These are phyloP conservation scores for Warburgia ugandensis DNA, from an alignment of 164 flowering plant genomes.

Conservation along the genomic window DNA sequence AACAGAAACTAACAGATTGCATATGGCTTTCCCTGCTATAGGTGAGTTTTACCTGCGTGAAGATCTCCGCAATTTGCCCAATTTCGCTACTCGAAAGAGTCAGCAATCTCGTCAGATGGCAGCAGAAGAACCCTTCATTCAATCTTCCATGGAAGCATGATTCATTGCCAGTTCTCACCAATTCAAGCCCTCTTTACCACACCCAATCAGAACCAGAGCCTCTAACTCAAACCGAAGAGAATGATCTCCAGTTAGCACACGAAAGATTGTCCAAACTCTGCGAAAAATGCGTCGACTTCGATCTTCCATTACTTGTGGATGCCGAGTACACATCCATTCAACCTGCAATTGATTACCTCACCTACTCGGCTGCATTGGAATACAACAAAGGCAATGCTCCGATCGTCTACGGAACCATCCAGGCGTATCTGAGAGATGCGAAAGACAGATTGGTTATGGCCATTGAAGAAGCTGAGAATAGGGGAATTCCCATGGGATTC, in stretches of 20 bases:
- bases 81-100: conserved; percentile 44
- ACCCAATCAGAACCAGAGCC: conserved; percentile 48
- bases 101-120: conserved; percentile 82
- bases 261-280: conserved; percentile 44
- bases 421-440: conserved; percentile 78
- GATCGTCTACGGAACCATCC: conserved; percentile 63
- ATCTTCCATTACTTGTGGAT: conserved; percentile 55
- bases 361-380: conserved; percentile 46
- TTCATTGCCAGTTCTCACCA: conserved; percentile 47
- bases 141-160: conserved; percentile 76
- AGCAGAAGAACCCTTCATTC: conserved; percentile 48
- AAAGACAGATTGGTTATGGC: conserved; percentile 47
- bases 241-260: conserved; percentile 41
- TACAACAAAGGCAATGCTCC: conserved; percentile 36
- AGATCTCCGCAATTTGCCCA: conserved; percentile 82
- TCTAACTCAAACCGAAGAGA: conserved; percentile 57
- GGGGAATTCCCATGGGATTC: conserved; percentile 59
- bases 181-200: conserved; percentile 74
- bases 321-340: conserved; percentile 80
- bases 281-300: conserved; percentile 32
- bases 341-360: conserved; percentile 83
- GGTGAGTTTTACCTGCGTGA: conserved; percentile 77
- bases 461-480: conserved; percentile 47
- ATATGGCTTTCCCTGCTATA: conserved; percentile 11
- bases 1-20: background rate